Percentiles rank a stretch among this genome's conserved stretches.
phyloP scores from a whole-genome alignment of 2,329 filamentous ascomycete species.

The Penicillium sp. region DNA sequence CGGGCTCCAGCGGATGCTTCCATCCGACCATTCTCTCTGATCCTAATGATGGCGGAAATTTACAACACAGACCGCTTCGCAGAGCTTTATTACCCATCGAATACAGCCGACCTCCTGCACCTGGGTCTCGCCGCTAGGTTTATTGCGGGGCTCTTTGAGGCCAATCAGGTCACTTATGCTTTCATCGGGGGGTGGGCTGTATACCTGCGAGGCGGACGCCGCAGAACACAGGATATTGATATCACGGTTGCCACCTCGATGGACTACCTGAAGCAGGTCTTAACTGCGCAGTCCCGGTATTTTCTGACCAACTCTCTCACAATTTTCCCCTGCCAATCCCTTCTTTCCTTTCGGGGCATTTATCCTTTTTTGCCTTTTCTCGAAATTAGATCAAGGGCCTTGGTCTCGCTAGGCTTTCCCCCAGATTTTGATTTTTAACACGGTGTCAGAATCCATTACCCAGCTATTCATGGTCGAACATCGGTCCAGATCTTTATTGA shows the following conservation, averaged over 20 bases:
- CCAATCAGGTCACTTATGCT: conserved; percentile 22
- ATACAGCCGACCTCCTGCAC: conserved; percentile 24
- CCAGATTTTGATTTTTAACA: conserved; percentile 7
- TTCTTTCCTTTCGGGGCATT: neutral
- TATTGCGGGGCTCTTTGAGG: conserved; percentile 22
- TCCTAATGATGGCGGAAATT: conserved; percentile 22
- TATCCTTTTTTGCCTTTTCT: too few relatives aligned
- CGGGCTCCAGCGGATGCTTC: conserved; percentile 2
- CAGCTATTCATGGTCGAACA: conserved; percentile 22
- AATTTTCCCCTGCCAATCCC: too few relatives aligned
- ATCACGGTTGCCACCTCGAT: conserved; percentile 23
- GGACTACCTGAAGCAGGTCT: conserved; percentile 22
- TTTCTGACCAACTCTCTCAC: neutral
- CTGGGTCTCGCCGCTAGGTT: conserved; percentile 24
- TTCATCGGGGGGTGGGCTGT: conserved; percentile 27
- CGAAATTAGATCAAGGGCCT: neutral
- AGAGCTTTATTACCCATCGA: conserved; percentile 26
- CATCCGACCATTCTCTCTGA: neutral
- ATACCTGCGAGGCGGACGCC: conserved; percentile 22
- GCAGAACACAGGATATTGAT: conserved; percentile 25
- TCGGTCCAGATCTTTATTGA: conserved; percentile 26
- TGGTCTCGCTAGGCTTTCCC: neutral
- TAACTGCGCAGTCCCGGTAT: conserved; percentile 24
- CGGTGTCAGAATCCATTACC: conserved; percentile 21
- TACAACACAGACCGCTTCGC: conserved; percentile 27